Evolutionary conservation across 2,329 filamentous ascomycete species (phyloP), one percentile per base, ranked within the genome.

Genomic region (Penicillium sp.): DNA sequence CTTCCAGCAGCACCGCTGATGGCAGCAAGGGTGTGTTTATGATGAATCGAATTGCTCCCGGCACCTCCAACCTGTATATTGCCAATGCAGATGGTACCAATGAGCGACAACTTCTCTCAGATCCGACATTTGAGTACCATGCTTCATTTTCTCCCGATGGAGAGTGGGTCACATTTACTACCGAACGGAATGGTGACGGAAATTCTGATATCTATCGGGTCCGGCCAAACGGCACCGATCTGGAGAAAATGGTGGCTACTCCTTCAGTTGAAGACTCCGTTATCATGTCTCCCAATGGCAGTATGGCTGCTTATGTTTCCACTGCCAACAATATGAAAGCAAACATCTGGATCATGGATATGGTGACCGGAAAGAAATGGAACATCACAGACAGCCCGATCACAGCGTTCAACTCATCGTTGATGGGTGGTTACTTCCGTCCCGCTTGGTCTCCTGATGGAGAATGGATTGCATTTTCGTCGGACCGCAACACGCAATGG

Each of bases 401-500:
- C 27, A 29, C 27, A 4, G 27, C 27, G 11, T 0, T 64, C 0
- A 63, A 62, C 4, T 61, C 62, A 1, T 65, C 67, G n/a, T 52
- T 61, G 13, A 73, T 74, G 16, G 67, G 73, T 35, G 73, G 76
- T 6, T 67, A 75, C 59, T 79, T 77, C 59, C 68, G 72, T 2
- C 77, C 77, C 0, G 60, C 63, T 5, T 78, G 75, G 75, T 77
- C 75, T 0, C 76, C 77, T 0, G 69, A 78, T 42, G 75, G 77
- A 21, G 55, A 77, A 53, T 78, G 74, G 73, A 66, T 79, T 52
- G 72, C 68, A 2, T 78, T 79, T 53, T 69, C 69, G 13, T 79
- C 76, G 2, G 76, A 79, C 48, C 71, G 73, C 27, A 78, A 78
- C 52, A 78, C 76, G 1, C 64, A 66, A 16, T 79, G 76, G 77